phyloP scores from a whole-genome alignment of 495 filamentous ascomycete genomes.

The Geopyxis carbonaria region DNA sequence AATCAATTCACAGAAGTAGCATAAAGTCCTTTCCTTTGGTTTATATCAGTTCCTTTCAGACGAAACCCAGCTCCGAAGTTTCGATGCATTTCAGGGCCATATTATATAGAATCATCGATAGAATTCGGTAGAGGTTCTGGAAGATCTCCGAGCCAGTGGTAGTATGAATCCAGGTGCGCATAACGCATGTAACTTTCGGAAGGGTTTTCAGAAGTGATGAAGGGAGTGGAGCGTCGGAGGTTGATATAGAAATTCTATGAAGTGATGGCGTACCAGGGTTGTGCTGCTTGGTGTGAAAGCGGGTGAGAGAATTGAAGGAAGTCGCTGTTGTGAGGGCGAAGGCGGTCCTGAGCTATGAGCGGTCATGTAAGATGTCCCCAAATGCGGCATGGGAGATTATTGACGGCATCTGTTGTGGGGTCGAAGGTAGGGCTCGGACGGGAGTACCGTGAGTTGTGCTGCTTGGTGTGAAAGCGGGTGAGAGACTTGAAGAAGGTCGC shows the following conservation, averaged over 20 bases:
- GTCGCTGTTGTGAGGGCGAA: neutral
- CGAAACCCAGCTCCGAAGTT: too few species aligned
- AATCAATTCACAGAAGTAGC: too few species aligned
- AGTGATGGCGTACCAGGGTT: slow-evolving; percentile 49
- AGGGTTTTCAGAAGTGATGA: slow-evolving; percentile 46
- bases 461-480: slow-evolving; percentile 65
- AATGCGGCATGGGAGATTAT: neutral
- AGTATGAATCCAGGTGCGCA: slow-evolving; percentile 70
- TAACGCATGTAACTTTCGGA: slow-evolving; percentile 62
- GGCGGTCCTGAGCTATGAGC: neutral
- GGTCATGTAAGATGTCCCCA: neutral
- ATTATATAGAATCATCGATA: too few species aligned
- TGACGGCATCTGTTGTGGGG: neutral
- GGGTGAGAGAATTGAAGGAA: slow-evolving; percentile 38
- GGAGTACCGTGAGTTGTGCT: slow-evolving; percentile 43
- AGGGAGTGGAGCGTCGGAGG: slow-evolving; percentile 40
- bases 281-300: slow-evolving; percentile 62
- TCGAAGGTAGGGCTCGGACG: neutral
- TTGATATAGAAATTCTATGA: slow-evolving; percentile 29
- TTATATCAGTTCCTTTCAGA: too few species aligned
- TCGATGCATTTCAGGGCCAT: too few species aligned
- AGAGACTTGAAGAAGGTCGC: slow-evolving; percentile 29
- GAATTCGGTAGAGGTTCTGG: slow-evolving; percentile 84
- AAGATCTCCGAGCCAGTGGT: slow-evolving; percentile 91
- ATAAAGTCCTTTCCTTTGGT: too few species aligned